Evolutionary conservation across 1,139 yeast genomes (phyloP), one percentile per base, ranked within the genome.

Genomic region (Chernovozyma aurita): DNA sequence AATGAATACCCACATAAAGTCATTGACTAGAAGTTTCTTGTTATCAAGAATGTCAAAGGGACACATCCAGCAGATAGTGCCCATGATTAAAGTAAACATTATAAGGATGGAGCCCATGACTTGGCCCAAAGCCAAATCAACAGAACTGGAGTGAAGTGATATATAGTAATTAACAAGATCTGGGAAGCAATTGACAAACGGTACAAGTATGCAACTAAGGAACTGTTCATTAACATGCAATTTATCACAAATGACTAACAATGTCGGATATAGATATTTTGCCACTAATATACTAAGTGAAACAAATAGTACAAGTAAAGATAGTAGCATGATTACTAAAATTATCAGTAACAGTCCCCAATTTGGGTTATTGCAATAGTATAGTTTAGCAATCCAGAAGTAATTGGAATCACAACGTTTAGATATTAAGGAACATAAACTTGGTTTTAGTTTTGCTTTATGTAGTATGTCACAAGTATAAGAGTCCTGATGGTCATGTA

Each of bases 41-140:
- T 52, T 46, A 6, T 33, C 38, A 2, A 63, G 50, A 18, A 42
- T 40, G 33, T 58, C 55, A 2, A 66, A 63, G 14, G 48, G 43
- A 30, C 52, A 46, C 20, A 63, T 14, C 9, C 57, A 42, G 32
- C 65, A 45, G 8, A 69, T 68, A 2, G 57, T 28, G 0, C 74
- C 73, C 18, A 67, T 51, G 3, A 66, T 57, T 3, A 68, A 44
- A 1, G 71, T 60, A 34, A 66, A 57, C 39, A 64, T 59, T 13
- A 68, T 61, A 8, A 64, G 42, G 27, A 59, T 55, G 9, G 70
- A 60, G 1, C 75, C 74, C 18, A 67, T 55, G 13, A 67, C 45
- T 42, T 69, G 74, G 1, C 74, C 74, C 32, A 69, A 44, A 2
- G 65, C 67, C 28, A 69, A 47, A 38, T 66, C 66, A 1, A 60